Percentiles rank a stretch among this genome's conserved stretches.
These are phyloP conservation scores for Stramenopiles sp. DNA, from an alignment of 352 stramenopile genomes.

Conservation along the genomic window DNA sequence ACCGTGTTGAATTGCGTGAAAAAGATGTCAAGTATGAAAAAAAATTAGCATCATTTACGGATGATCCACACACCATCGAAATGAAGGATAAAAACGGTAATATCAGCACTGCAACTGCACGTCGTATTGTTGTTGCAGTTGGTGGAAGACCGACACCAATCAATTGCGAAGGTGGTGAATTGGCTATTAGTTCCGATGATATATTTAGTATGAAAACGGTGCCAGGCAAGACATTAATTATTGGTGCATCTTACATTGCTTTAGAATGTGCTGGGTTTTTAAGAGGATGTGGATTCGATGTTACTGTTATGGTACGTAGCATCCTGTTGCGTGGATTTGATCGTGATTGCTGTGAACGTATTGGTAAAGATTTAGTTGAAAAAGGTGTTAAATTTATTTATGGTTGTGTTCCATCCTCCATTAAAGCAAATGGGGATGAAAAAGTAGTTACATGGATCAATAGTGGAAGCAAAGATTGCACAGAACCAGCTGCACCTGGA, in stretches of 20 bases:
- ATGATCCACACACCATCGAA: constrained; percentile 75
- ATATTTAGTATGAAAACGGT: constrained; percentile 44
- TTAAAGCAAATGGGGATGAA: too few relatives aligned
- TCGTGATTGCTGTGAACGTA: constrained; percentile 77
- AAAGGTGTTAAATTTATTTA: constrained; percentile 19
- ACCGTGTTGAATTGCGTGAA: constrained; percentile 80
- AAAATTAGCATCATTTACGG: constrained; percentile 46
- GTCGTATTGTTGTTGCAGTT: constrained; percentile 16
- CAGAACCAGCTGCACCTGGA: constrained; percentile 19
- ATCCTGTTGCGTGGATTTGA: constrained; percentile 93
- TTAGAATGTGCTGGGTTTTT: constrained; percentile 94
- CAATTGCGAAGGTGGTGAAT: constrained; percentile 15
- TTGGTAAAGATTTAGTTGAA: constrained; percentile 72
- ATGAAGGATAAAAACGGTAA: constrained; percentile 59
- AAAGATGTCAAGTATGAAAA: constrained; percentile 84
- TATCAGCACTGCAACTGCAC: constrained; percentile 22
- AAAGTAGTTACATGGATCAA: not conserved
- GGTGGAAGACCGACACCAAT: constrained; percentile 16
- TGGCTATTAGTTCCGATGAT: constrained; percentile 36
- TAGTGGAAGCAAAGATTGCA: not conserved
- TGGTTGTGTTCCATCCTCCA: not conserved
- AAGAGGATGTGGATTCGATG: constrained; percentile 76
- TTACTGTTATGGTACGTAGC: constrained; percentile 86
- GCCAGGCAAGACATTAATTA: constrained; percentile 78
- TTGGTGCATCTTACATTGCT: constrained; percentile 90